phyloP scores from a whole-genome alignment of 1,139 yeast species.

The Lodderomyces margitis region DNA sequence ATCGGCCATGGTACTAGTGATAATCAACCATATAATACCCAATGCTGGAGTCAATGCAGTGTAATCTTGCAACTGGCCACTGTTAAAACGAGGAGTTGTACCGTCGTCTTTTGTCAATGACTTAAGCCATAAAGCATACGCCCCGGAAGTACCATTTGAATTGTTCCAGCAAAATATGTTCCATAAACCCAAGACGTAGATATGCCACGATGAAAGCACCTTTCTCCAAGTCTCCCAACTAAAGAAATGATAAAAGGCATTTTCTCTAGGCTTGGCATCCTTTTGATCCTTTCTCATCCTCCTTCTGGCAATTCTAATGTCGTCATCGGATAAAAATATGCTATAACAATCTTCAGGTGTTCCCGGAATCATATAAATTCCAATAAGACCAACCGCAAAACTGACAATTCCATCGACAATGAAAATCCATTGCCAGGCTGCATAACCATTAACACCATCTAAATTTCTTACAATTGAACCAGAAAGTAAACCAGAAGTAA shows the following conservation, averaged over 20 bases:
- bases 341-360: slow-evolving; percentile 62
- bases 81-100: slow-evolving; percentile 21
- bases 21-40: slow-evolving; percentile 39
- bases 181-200: slow-evolving; percentile 51
- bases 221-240: slow-evolving; percentile 43
- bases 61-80: slow-evolving; percentile 38
- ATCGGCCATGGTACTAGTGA: slow-evolving; percentile 47
- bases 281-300: slow-evolving; percentile 50
- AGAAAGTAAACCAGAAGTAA: slow-evolving; percentile 64
- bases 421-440: slow-evolving; percentile 75
- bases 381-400: slow-evolving; percentile 58
- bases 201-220: slow-evolving; percentile 54
- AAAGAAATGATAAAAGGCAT: slow-evolving; percentile 31
- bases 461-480: slow-evolving; percentile 54
- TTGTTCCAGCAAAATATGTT: slow-evolving; percentile 65
- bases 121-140: slow-evolving; percentile 51
- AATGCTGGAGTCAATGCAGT: slow-evolving; percentile 46
- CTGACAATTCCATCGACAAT: slow-evolving; percentile 66
- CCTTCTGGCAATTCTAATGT: slow-evolving; percentile 57
- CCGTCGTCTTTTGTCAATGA: slow-evolving; percentile 30
- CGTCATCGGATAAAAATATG: slow-evolving; percentile 59
- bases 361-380: slow-evolving; percentile 65
- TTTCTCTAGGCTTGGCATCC: slow-evolving; percentile 28
- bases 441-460: slow-evolving; percentile 48
- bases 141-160: slow-evolving; percentile 42